These are phyloP conservation scores for Bretziella fagacearum DNA, from an alignment of 2,329 filamentous ascomycete genomes.

Conservation along the genomic window DNA sequence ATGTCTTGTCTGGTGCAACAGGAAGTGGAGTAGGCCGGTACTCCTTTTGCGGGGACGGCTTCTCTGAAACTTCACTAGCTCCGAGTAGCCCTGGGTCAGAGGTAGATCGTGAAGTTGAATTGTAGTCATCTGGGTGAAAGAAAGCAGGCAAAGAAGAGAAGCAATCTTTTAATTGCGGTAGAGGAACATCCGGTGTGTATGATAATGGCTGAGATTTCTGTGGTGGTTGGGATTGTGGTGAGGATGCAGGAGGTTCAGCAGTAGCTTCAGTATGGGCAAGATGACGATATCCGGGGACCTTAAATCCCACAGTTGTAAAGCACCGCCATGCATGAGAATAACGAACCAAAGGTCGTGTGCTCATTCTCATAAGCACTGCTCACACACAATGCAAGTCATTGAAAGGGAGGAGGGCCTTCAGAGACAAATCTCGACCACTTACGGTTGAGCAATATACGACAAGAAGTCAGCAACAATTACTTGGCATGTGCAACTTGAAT, in stretches of 20 bases:
- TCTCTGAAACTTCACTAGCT: not conserved
- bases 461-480: no score
- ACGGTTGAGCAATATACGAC: not conserved
- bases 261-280: no score
- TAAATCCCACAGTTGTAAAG: no score
- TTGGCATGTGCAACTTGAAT: not conserved
- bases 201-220: no score
- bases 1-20: conserved; percentile 1
- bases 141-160: no score
- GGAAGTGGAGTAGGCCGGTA: not conserved
- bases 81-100: no score
- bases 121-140: no score
- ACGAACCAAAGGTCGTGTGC: not conserved
- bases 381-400: not conserved
- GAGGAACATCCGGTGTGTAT: no score
- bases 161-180: no score
- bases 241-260: no score
- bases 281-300: not conserved
- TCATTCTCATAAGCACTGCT: not conserved
- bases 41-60: not conserved
- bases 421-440: not conserved
- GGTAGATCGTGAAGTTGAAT: no score
- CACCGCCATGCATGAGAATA: not conserved
- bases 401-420: not conserved
- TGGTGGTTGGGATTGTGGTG: no score